phyloP scores from a whole-genome alignment of 2,329 filamentous ascomycete genomes.

The Aspergillus ochraceoroseus region DNA sequence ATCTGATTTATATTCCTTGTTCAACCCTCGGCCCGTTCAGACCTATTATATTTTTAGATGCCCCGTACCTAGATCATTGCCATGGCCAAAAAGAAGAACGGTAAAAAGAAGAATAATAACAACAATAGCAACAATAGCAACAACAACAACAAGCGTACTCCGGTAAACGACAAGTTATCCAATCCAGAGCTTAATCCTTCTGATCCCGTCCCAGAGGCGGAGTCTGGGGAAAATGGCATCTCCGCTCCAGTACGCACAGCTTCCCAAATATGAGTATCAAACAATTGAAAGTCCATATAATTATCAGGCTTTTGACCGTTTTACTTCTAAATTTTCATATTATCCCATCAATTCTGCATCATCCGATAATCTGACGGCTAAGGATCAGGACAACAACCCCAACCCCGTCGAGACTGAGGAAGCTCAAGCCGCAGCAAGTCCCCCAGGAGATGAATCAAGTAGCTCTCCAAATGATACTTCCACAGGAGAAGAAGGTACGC shows the following conservation, averaged over 20 bases:
- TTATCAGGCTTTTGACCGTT: constrained; percentile 44
- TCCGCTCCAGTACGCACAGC: constrained; percentile 42
- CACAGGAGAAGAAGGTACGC: constrained; percentile 32
- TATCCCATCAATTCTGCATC: constrained; percentile 39
- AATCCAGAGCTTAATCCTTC: constrained; percentile 20
- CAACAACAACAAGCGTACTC: constrained; percentile 23
- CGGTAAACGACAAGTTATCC: constrained; percentile 26
- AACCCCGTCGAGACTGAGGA: constrained; percentile 30
- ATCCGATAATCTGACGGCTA: constrained; percentile 33
- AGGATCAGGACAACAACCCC: constrained; percentile 36
- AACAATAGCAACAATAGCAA: constrained; percentile 26
- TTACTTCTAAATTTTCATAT: constrained; percentile 36
- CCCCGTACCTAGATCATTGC: constrained; percentile 31
- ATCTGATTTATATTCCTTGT: constrained; percentile 23
- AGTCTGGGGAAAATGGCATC: constrained; percentile 35
- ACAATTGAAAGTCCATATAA: constrained; percentile 33
- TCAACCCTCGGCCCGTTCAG: constrained; percentile 8
- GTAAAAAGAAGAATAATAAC: constrained; percentile 34
- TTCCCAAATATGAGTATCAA: constrained; percentile 43
- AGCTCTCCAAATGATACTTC: constrained; percentile 25
- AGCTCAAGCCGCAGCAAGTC: constrained; percentile 15
- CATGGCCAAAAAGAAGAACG: constrained; percentile 40
- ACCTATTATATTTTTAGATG: constrained; percentile 18
- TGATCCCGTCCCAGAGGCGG: constrained; percentile 29
- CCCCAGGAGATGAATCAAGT: constrained; percentile 23